phyloP scores from a whole-genome alignment of 2,329 filamentous ascomycete species.

The Coleophoma crateriformis region DNA sequence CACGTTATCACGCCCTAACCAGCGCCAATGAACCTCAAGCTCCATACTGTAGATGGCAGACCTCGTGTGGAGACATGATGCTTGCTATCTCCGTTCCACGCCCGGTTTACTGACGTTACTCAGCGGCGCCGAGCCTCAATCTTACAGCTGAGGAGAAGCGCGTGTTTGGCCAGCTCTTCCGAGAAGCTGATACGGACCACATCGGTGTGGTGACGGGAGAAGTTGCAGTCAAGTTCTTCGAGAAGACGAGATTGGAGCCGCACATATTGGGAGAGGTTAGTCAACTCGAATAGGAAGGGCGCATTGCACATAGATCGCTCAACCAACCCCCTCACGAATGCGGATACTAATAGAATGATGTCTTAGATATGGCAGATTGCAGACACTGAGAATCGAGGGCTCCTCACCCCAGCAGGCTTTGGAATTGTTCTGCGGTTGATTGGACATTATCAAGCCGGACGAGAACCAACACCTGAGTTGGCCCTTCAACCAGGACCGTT shows the following conservation, averaged over 20 bases:
- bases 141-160: slow-evolving; percentile 89
- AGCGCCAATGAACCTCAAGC: no score
- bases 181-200: slow-evolving; percentile 84
- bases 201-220: slow-evolving; percentile 95
- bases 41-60: background rate
- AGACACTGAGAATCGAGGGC: slow-evolving; percentile 91
- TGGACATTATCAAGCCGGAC: slow-evolving; percentile 86
- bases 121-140: slow-evolving; percentile 68
- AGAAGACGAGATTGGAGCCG: slow-evolving; percentile 86
- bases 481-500: slow-evolving; percentile 84
- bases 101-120: slow-evolving; percentile 11
- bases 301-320: background rate
- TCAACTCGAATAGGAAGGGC: slow-evolving; percentile 23
- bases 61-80: background rate
- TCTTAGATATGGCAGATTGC: slow-evolving; percentile 96
- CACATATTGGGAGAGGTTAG: slow-evolving; percentile 77
- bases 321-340: background rate
- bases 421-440: slow-evolving; percentile 90
- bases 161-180: slow-evolving; percentile 87
- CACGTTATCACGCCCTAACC: slow-evolving; percentile 50
- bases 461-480: slow-evolving; percentile 73
- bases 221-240: slow-evolving; percentile 94
- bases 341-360: slow-evolving; percentile 16
- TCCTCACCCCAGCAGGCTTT: slow-evolving; percentile 89
- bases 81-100: background rate